Evolutionary conservation across 768 basidiomycete genomes (phyloP).

Genomic region (Tubosaeta sp.): DNA sequence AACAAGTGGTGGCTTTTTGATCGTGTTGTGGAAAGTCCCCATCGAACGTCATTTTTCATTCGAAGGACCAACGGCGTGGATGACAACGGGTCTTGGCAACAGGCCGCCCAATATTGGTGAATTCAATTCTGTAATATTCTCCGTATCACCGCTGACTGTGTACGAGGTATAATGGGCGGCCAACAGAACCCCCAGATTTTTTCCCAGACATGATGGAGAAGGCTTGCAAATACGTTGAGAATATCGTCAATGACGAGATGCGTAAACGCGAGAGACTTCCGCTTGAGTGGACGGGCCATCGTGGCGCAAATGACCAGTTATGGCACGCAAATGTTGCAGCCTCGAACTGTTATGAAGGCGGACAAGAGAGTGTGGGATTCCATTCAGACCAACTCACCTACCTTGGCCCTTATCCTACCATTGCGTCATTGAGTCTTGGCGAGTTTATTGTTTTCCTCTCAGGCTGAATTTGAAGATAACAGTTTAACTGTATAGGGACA

Average conservation of each 20-base stretch:
- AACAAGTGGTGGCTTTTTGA: conserved; percentile 88
- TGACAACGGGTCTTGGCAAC: conserved; percentile 53
- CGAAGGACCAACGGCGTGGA: conserved; percentile 45
- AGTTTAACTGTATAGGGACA: conserved; percentile 44
- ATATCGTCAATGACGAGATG: conserved; percentile 68
- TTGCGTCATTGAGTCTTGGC: conserved; percentile 82
- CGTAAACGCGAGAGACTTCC: conserved; percentile 54
- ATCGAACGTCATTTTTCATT: conserved; percentile 75
- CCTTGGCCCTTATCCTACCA: conserved; percentile 80
- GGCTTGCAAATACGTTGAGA: conserved; percentile 68
- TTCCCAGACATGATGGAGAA: conserved; percentile 75
- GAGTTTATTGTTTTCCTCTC: conserved; percentile 10
- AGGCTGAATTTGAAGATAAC: not conserved
- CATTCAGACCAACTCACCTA: conserved; percentile 81
- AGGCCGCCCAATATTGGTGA: conserved; percentile 75
- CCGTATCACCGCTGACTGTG: conserved; percentile 6
- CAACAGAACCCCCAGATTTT: conserved; percentile 46
- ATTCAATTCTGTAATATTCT: conserved; percentile 7
- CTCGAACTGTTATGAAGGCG: conserved; percentile 80
- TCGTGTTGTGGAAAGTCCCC: conserved; percentile 76
- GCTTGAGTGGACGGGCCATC: conserved; percentile 58
- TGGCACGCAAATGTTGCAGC: conserved; percentile 88
- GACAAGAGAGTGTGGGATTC: conserved; percentile 74
- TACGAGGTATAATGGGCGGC: conserved; percentile 74
- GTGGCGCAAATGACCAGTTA: conserved; percentile 18